Base-by-base conservation (phyloP, 164 flowering plant genomes). In the Litsea cubeba region DNA sequence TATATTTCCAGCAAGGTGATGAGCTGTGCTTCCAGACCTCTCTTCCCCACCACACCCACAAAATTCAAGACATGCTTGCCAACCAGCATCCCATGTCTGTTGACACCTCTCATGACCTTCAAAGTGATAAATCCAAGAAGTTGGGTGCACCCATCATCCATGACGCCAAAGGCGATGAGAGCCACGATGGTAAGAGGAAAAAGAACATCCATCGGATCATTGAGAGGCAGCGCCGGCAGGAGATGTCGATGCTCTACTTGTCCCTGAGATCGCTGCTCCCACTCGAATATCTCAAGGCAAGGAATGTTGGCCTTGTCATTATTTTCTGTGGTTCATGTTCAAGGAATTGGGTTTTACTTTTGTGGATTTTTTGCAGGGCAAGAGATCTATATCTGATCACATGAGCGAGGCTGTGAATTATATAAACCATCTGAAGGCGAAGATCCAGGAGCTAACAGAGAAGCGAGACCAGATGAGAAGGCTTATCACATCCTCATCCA, bases 321-420 rank as follows among this genome's bases (percentile, higher is more conserved):
- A 17, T 30, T n/a, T 28, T 60, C 62, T 69, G 14, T 66, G 18
- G 8, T 32, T 66, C 69, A 68, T 68, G 18, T 28, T 46, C 30
- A 18, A 32, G 35, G 30, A 25, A 49, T 5, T 17, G 60, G 60
- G 70, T 30, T 30, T 30, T 3, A 60, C 63, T 8, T n/a, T 35
- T 20, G 18, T 46, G 24, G 22, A 28, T 35, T 5, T 20, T 35
- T 63, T 63, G 46, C 73, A 86, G 87, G 87, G 87, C 72, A 84
- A 83, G 80, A 74, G 86, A 4, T 80, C 87, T 4, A 68, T 72
- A 20, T 62, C 77, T 0, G 89, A 86, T 80, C 80, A 82, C n/a
- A 74, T 87, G 66, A 24, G 74, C 24, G 83, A 81, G 79, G 85
- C 83, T 0, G 79, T 72, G 67, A 81, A 76, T 49, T 85, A 87